Evolutionary conservation across 164 flowering plant species (phyloP), one percentile per base, ranked within the genome.

Genomic region (Piper betle): DNA sequence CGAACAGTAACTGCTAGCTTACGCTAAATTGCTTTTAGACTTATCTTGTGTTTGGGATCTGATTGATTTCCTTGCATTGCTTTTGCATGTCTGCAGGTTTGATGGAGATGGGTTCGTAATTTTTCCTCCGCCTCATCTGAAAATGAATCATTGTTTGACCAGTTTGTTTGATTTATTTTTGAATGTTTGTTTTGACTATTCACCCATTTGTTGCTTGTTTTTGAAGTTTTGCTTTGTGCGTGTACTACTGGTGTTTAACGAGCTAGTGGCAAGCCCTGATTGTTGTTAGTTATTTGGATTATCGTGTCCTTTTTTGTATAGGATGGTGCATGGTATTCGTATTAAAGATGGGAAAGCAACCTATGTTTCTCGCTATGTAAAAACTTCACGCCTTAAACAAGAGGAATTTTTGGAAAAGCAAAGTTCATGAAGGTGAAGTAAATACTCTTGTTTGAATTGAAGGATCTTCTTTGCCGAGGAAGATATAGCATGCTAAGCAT

Each of bases 311-410:
- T 18, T 25, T 1, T 52, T 53, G 19, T 73, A 69, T 85, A 90
- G 98, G 55, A 93, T 93, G 98, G 68, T 89, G 72, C 98, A 93
- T 81, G 98, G 91, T 39, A 19, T 93, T 82, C 88, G 84, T 53
- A 90, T 93, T 61, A 86, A 90, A 82, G 86, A 93, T 76, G 98
- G 98, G 61, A 90, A 86, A 77, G 97, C 98, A 61, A 80, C 92
- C 13, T 93, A 89, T 76, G 97, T 86, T 67, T 86, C 94, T n/a
- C 97, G 96, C 39, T 93, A 75, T 74, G 89, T 93, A 16, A 75
- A 64, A 72, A 87, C 97, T 63, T 87, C 98, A 57, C 86, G 86
- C 42, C 83, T 93, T 59, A 84, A 82, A 63, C 98, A 93, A 75
- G 98, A 93, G 78, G 92, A 93, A 59, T 81, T 61, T 85, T 83